phyloP scores from a whole-genome alignment of 768 basidiomycete genomes.

The Podaxis sp. region DNA sequence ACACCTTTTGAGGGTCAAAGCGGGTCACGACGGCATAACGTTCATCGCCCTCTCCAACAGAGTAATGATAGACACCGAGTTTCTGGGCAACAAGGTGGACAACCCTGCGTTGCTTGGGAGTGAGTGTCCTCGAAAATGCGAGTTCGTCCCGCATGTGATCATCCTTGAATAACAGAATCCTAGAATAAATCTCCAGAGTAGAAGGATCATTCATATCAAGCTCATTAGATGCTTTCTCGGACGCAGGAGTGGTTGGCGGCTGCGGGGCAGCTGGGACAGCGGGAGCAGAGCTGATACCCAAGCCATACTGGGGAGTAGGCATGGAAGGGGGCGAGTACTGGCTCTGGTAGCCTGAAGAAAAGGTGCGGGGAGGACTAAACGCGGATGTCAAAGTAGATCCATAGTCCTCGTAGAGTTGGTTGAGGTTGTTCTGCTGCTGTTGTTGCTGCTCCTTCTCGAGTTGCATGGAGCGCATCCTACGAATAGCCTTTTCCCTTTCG shows the following conservation, averaged over 20 bases:
- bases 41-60: constrained; percentile 89
- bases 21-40: constrained; percentile 93
- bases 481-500: constrained; percentile 96
- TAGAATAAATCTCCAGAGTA: constrained; percentile 95
- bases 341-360: constrained; percentile 63
- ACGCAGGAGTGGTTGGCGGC: constrained; percentile 56
- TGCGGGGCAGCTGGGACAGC: constrained; percentile 52
- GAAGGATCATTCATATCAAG: constrained; percentile 95
- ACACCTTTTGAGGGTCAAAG: constrained; percentile 78
- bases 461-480: constrained; percentile 97
- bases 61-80: constrained; percentile 92
- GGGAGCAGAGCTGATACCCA: constrained; percentile 48
- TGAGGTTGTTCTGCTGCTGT: constrained; percentile 51
- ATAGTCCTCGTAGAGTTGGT: constrained; percentile 71
- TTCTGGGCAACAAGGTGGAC: constrained; percentile 98
- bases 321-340: constrained; percentile 69
- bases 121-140: constrained; percentile 87
- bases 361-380: constrained; percentile 73
- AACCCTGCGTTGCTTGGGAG: constrained; percentile 82
- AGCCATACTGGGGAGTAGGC: constrained; percentile 42
- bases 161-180: constrained; percentile 95
- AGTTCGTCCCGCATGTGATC: constrained; percentile 97
- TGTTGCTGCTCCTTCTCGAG: constrained; percentile 70
- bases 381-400: constrained; percentile 56
- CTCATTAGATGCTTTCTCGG: constrained; percentile 67